phyloP scores from a whole-genome alignment of 805 yeast species.

The Saturnispora zaruensis region DNA sequence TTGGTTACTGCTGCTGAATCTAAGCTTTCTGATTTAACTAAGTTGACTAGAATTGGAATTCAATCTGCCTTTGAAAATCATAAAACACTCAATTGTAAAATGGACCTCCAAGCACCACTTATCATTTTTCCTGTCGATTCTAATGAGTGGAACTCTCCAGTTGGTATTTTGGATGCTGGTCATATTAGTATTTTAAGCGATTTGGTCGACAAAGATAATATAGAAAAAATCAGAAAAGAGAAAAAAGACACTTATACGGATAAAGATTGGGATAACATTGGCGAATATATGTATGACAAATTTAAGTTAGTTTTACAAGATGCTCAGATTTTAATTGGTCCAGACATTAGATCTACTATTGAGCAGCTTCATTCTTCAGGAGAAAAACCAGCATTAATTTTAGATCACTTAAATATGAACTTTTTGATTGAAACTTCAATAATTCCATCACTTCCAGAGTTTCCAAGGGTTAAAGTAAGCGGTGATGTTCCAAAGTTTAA shows the following conservation, averaged over 20 bases:
- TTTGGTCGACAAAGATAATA: conserved; percentile 58
- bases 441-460: conserved; percentile 64
- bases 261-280: conserved; percentile 69
- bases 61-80: conserved; percentile 94
- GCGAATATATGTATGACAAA: conserved; percentile 81
- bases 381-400: conserved; percentile 47
- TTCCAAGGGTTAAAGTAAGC: conserved; percentile 64
- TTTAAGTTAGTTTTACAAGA: conserved; percentile 70
- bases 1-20: conserved; percentile 92
- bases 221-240: conserved; percentile 62
- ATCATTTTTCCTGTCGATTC: conserved; percentile 81
- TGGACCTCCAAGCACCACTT: conserved; percentile 91
- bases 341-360: conserved; percentile 69
- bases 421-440: conserved; percentile 76
- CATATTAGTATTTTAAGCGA: conserved; percentile 81
- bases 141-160: conserved; percentile 71
- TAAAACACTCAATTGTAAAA: conserved; percentile 73
- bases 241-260: conserved; percentile 42
- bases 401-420: conserved; percentile 69
- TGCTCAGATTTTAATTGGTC: conserved; percentile 83
- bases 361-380: conserved; percentile 50
- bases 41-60: conserved; percentile 83
- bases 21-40: conserved; percentile 82
- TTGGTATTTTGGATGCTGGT: conserved; percentile 91
- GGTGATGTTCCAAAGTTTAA: conserved; percentile 69